A percentile compares a stretch with the other conserved stretches of the same genome.
Conservation (phyloP, 371 early-diverging fungal species). For the Saksenaea vasiformis region DNA sequence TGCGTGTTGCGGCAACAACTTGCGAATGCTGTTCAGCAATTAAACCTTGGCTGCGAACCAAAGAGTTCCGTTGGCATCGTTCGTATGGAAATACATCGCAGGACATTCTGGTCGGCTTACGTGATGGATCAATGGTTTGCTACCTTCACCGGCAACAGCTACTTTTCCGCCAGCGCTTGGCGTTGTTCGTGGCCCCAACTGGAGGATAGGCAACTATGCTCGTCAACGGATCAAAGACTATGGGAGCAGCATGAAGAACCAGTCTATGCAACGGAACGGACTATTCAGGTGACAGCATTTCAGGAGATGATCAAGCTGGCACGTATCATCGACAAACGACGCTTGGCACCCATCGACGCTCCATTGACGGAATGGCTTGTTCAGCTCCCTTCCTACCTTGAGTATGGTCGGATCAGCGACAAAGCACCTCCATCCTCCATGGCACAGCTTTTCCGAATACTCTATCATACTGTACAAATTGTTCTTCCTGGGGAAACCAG, state of each 20-base stretch:
- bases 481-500: slow-evolving; percentile 13
- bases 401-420: slow-evolving; percentile 22
- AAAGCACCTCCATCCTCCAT: slow-evolving; percentile 32
- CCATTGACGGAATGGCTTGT: slow-evolving; percentile 41
- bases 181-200: slow-evolving; percentile 36
- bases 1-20: slow-evolving; percentile 1
- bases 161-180: slow-evolving; percentile 11
- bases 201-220: slow-evolving; percentile 41
- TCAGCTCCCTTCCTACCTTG: slow-evolving; percentile 40
- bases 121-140: slow-evolving; percentile 45
- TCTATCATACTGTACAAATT: slow-evolving; percentile 49
- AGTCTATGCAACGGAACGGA: slow-evolving; percentile 6
- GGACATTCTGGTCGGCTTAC: slow-evolving; percentile 42
- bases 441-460: slow-evolving; percentile 37
- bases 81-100: slow-evolving; percentile 37
- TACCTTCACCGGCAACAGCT: slow-evolving; percentile 18
- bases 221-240: slow-evolving; percentile 12
- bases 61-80: slow-evolving; percentile 10
- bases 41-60: slow-evolving; percentile 14
- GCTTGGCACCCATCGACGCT: neutral
- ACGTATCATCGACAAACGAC: slow-evolving; percentile 22
- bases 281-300: slow-evolving; percentile 38
- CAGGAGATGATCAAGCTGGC: slow-evolving; percentile 39
- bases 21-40: neutral
- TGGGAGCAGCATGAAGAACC: neutral